Conservation (phyloP, 257 asterid species). For the Primulina huaijiensis region DNA sequence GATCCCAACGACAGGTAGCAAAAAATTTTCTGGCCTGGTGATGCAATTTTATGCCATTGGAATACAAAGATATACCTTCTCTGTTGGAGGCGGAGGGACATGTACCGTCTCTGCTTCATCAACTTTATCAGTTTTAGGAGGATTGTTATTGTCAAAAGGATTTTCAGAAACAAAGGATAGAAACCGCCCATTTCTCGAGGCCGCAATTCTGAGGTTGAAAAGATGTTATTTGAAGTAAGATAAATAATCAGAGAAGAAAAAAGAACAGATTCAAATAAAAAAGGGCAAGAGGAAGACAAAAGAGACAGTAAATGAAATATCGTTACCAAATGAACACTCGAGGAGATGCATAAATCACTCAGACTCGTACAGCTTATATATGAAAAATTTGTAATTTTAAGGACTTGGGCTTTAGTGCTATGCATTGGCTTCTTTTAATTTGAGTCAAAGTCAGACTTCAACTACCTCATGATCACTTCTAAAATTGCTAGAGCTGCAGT, state of each 20-base stretch:
- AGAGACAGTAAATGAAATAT: neutral
- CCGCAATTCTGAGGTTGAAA: conserved; percentile 34
- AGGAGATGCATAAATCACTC: neutral
- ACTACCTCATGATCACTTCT: neutral
- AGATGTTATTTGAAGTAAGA: conserved; percentile 2
- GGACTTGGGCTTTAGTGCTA: too few relatives aligned
- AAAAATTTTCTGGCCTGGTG: conserved; percentile 9
- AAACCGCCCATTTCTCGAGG: conserved; percentile 48
- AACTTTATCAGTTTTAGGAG: conserved; percentile 45
- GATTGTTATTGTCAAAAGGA: conserved; percentile 19
- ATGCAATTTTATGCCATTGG: conserved; percentile 7
- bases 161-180: conserved; percentile 42
- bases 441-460: too few relatives aligned
- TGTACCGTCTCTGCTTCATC: conserved; percentile 87
- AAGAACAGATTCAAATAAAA: neutral
- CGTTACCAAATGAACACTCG: neutral
- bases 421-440: neutral
- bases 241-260: neutral
- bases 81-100: conserved; percentile 76
- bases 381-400: neutral
- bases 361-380: neutral
- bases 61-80: conserved; percentile 56
- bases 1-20: conserved; percentile 12
- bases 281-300: neutral
- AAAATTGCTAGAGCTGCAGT: neutral